Evolutionary conservation across 331 rosid genomes (phyloP).

Genomic region (Telfairia occidentalis): DNA sequence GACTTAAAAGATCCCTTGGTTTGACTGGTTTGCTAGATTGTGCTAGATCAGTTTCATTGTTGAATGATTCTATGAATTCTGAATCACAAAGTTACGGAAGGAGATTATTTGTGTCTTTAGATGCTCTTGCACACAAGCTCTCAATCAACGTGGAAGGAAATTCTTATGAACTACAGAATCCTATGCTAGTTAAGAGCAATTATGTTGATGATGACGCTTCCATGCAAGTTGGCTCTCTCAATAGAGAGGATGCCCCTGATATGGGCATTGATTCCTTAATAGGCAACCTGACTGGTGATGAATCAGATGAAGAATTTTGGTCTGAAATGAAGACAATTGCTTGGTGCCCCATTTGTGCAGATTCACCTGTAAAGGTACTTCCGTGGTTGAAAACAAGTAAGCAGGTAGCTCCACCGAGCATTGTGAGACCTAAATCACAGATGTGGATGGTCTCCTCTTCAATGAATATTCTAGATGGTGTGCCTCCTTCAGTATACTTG

Average conservation of each 20-base stretch:
- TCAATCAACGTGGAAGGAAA: conserved; percentile 32
- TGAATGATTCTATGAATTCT: conserved; percentile 43
- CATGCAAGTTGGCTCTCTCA: conserved; percentile 23
- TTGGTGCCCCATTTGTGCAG: conserved; percentile 81
- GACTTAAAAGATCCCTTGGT: conserved; percentile 72
- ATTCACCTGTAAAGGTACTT: conserved; percentile 62
- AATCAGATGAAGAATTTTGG: conserved; percentile 78
- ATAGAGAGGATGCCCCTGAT: conserved; percentile 23
- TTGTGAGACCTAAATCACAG: conserved; percentile 78
- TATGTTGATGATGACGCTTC: conserved; percentile 19
- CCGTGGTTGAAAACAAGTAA: conserved; percentile 68
- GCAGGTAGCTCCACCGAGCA: conserved; percentile 49
- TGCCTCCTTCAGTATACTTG: conserved; percentile 39
- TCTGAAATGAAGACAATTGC: conserved; percentile 64
- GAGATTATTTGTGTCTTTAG: conserved; percentile 48
- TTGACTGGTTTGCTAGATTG: conserved; percentile 87
- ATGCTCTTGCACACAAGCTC: conserved; percentile 47
- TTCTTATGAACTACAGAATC: conserved; percentile 27
- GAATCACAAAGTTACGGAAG: conserved; percentile 45
- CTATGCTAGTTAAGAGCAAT: conserved; percentile 18
- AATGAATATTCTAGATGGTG: conserved; percentile 74
- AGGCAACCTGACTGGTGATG: conserved; percentile 39
- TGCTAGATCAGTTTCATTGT: conserved; percentile 71
- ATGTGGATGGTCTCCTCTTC: conserved; percentile 86
- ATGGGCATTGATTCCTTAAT: conserved; percentile 31